A percentile compares a stretch with the other conserved stretches of the same genome.
phyloP scores from a whole-genome alignment of 2,329 filamentous ascomycete genomes.

The Hysterium pulicare region DNA sequence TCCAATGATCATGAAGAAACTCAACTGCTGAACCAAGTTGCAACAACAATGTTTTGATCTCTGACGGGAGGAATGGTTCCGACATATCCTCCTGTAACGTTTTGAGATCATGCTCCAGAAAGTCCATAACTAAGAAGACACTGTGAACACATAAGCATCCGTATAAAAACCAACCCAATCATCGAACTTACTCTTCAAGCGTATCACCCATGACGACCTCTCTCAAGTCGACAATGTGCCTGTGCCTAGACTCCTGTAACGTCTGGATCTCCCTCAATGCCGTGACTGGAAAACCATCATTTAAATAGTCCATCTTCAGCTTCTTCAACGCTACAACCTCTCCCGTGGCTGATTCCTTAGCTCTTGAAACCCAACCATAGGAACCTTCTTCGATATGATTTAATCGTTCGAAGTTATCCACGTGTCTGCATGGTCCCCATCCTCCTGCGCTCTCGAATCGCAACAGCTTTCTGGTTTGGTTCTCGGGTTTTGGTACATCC shows the following conservation, averaged over 20 bases:
- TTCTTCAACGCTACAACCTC: slow-evolving; percentile 89
- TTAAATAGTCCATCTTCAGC: slow-evolving; percentile 77
- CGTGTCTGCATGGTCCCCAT: slow-evolving; percentile 72
- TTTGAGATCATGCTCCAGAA: slow-evolving; percentile 95
- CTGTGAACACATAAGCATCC: slow-evolving; percentile 41
- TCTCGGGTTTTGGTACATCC: slow-evolving; percentile 13
- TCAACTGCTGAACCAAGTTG: slow-evolving; percentile 78
- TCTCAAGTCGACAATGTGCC: slow-evolving; percentile 75
- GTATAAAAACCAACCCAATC: background rate
- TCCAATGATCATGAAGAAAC: slow-evolving; percentile 86
- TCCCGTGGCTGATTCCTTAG: slow-evolving; percentile 68
- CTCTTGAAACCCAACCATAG: slow-evolving; percentile 90
- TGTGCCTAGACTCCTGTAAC: slow-evolving; percentile 72
- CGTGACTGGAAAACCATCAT: slow-evolving; percentile 86
- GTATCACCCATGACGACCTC: slow-evolving; percentile 79
- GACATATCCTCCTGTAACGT: slow-evolving; percentile 90
- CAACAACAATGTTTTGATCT: slow-evolving; percentile 83
- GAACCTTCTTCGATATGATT: slow-evolving; percentile 98
- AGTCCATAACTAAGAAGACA: slow-evolving; percentile 94
- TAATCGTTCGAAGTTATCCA: slow-evolving; percentile 84
- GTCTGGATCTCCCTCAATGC: slow-evolving; percentile 93
- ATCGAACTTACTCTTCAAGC: slow-evolving; percentile 52
- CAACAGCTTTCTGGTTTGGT: slow-evolving; percentile 57
- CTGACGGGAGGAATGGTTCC: slow-evolving; percentile 87
- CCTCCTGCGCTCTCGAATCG: slow-evolving; percentile 62